phyloP scores from a whole-genome alignment of 108 stramenopile species.

The Cylindrotheca closterium region DNA sequence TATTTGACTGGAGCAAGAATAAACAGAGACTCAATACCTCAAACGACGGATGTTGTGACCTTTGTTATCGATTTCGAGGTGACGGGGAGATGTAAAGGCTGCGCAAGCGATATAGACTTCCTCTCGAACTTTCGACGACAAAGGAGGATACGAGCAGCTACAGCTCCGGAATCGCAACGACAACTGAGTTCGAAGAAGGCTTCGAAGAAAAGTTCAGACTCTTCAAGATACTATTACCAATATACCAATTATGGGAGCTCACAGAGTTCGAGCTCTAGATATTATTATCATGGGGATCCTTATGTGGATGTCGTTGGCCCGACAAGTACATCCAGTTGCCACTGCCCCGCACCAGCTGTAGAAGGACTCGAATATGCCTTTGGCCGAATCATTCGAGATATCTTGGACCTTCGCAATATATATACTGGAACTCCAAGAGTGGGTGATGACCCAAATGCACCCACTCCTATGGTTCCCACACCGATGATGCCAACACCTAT shows the following conservation, averaged over 20 bases:
- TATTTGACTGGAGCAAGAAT: neutral
- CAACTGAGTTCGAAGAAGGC: neutral
- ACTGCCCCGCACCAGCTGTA: neutral
- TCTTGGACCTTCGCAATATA: neutral
- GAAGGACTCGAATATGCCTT: neutral
- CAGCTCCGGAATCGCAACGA: neutral
- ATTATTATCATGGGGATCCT: too few relatives aligned
- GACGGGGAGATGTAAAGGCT: neutral
- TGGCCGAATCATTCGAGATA: neutral
- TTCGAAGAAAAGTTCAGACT: neutral
- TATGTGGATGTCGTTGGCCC: too few relatives aligned
- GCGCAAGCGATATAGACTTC: neutral
- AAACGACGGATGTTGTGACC: neutral
- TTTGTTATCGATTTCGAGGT: neutral
- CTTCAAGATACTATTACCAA: neutral
- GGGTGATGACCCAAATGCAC: too few relatives aligned
- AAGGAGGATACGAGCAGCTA: neutral
- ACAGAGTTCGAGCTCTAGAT: too few relatives aligned
- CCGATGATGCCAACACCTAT: too few relatives aligned
- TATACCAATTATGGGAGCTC: too few relatives aligned
- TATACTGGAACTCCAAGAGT: too few relatives aligned
- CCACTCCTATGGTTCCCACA: too few relatives aligned
- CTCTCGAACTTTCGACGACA: neutral
- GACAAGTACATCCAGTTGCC: too few relatives aligned
- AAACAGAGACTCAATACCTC: neutral